Evolutionary conservation across 2,329 filamentous ascomycete species (phyloP).

Genomic region (Xylariales sp.): DNA sequence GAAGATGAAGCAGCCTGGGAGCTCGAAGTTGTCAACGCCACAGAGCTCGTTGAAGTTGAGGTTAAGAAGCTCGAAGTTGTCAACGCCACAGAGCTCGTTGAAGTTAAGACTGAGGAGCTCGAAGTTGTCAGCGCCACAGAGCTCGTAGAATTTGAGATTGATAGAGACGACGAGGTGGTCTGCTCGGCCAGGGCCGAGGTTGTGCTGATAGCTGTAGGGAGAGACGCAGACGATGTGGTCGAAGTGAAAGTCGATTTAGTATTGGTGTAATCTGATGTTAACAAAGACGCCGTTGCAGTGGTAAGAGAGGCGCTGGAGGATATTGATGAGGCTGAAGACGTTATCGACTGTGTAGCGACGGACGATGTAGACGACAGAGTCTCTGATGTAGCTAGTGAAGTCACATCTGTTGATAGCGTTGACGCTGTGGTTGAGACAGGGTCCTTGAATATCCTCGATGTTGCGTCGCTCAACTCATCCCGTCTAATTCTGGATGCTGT

Average conservation of each 20-base stretch:
- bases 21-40: background rate
- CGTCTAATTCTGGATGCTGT: conserved; percentile 19
- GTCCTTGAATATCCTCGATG: conserved; percentile 15
- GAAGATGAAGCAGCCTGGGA: conserved; percentile 10
- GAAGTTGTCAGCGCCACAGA: background rate
- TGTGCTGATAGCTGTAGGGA: background rate
- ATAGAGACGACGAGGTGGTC: background rate
- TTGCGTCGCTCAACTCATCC: conserved; percentile 13
- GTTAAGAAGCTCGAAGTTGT: background rate
- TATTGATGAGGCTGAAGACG: background rate
- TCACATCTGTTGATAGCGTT: background rate
- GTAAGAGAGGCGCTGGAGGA: background rate
- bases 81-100: background rate
- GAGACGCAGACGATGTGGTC: no score
- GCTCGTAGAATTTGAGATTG: conserved; percentile 3
- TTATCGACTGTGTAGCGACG: background rate
- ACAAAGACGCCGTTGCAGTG: background rate
- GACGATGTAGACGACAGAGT: background rate
- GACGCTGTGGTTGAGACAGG: background rate
- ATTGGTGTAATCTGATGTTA: background rate
- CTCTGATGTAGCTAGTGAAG: background rate
- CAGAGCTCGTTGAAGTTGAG: background rate
- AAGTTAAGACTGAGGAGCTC: background rate
- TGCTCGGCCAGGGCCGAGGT: background rate
- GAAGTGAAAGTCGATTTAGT: no score